Conservation (phyloP, 2,329 filamentous ascomycete species). For the Cladosporium sp. region DNA sequence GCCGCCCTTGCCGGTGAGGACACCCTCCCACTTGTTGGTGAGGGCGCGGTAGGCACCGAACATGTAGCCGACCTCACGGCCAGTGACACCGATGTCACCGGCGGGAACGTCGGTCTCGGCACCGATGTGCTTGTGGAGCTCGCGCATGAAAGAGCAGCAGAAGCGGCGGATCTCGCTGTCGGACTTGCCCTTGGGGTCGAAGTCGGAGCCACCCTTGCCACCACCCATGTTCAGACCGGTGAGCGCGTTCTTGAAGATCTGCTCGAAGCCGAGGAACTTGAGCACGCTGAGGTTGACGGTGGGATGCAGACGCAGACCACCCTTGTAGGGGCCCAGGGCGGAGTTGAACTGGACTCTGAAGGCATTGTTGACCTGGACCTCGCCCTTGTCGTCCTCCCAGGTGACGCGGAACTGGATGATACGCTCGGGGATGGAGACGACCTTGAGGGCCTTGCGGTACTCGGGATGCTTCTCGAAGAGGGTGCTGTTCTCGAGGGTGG, state of each 20-base stretch:
- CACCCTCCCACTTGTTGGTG: constrained; percentile 88
- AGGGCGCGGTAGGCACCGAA: constrained; percentile 90
- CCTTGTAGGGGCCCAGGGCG: constrained; percentile 95
- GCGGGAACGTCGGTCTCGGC: constrained; percentile 94
- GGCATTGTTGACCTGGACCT: constrained; percentile 86
- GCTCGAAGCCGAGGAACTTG: constrained; percentile 98
- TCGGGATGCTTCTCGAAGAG: constrained; percentile 93
- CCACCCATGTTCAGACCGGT: constrained; percentile 94
- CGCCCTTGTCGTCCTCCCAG: constrained; percentile 91
- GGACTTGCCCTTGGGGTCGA: constrained; percentile 97
- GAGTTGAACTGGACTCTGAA: constrained; percentile 99
- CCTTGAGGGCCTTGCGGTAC: constrained; percentile 82
- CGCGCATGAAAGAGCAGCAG: constrained; percentile 92
- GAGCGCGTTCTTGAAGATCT: constrained; percentile 99
- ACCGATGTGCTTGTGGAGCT: constrained; percentile 92
- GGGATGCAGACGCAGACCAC: constrained; percentile 90
- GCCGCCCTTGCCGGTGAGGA: constrained; percentile 91
- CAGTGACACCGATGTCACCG: constrained; percentile 90
- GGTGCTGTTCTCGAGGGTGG: constrained; percentile 86
- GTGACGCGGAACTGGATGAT: constrained; percentile 94
- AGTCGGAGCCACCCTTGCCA: constrained; percentile 96
- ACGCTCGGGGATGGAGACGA: constrained; percentile 88
- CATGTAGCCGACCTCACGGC: constrained; percentile 88
- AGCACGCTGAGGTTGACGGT: constrained; percentile 71
- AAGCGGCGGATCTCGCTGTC: constrained; percentile 97